Evolutionary conservation across 2,329 filamentous ascomycete species (phyloP), one percentile per base, ranked within the genome.

Genomic region (Xylariaceae sp.): DNA sequence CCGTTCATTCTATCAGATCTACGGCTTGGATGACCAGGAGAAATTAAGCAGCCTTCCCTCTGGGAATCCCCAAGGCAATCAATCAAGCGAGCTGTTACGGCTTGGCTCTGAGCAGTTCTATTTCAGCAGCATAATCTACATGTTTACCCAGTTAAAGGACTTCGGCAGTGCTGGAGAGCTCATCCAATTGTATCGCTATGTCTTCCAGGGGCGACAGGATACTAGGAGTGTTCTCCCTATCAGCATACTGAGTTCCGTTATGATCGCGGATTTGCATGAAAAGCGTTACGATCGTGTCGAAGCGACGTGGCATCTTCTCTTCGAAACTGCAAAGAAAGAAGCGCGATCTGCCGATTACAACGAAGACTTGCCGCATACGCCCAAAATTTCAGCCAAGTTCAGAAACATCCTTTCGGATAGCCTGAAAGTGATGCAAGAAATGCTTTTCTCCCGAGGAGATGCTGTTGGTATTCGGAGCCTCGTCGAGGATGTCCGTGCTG

Each of bases 231-330:
- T 71, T 1, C 73, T 82, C 16, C 83, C 87, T 0, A 72, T 85
- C 2, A 71, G 75, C 16, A 73, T 93, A 52, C 73, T 90, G 20
- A 79, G 80, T 48, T 81, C 87, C 7, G 73, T 93, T 55, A 93
- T 96, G 88, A 75, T 80, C 20, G 80, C 85, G 0, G 82, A 89
- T 66, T 75, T 85, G 43, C 75, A 79, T 49, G 81, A 86, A 18
- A 73, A 78, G 40, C 79, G 86, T 20, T 81, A 85, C 62, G 75
- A 81, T 4, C 79, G 83, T 49, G 85, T 93, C 19, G 80, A 84
- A 59, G 72, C 81, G 44, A 86, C 84, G 48, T 96, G 91, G 91
- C 63, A 81, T 1, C 71, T 87, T 21, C 81, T 86, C 2, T 79
- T 88, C 53, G 65, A 77, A 4, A 79, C 80, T 57, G 83, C 81